Evolutionary conservation across 768 basidiomycete genomes (phyloP), one percentile per base, ranked within the genome.

Genomic region (Rhizopogon roseolus): DNA sequence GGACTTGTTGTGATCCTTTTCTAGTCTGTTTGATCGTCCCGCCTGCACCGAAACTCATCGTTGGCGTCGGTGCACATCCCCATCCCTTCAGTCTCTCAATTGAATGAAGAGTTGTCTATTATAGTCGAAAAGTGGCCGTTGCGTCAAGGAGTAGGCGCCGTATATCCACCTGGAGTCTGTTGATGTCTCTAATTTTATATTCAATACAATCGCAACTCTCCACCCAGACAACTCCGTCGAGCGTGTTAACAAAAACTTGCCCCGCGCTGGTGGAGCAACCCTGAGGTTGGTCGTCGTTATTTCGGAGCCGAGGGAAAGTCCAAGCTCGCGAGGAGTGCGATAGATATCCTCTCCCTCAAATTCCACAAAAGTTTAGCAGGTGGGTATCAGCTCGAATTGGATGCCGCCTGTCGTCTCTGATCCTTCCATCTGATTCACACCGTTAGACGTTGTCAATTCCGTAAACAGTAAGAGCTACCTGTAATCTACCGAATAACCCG

Each of bases 201-300:
- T 91, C 87, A 66, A 93, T 90, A 7, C 89, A 91, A 69, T 92
- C 88, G 0, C 82, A 87, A 0, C 88, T 89, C 71, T 91, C 88
- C 48, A 91, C 90, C 71, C 91, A 88, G 5, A 92, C 70, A 6
- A 88, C 90, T 36, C 88, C 88, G 0, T 87, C 89, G 37, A 89
- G 67, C 0, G 85, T 86, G 76, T 89, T 88, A 53, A 88, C 85
- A 59, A 88, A 88, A 59, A 89, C 87, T 90, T 88, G 16, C 86
- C 85, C 61, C 86, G 10, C 7, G 19, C 16, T 28, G 22, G 22
- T 14, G 10, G 10, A 46, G 22, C 14, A 7, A 40, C n/a, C 2
- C 25, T 32, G n/a, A 17, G 6, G n/a, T 45, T 44, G n/a, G 11
- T 19, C 44, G 17, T 45, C 1, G 28, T 29, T 13, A 45, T 45